Evolutionary conservation across 768 basidiomycete genomes (phyloP).

Genomic region (Pleurotus salmoneostramineus): DNA sequence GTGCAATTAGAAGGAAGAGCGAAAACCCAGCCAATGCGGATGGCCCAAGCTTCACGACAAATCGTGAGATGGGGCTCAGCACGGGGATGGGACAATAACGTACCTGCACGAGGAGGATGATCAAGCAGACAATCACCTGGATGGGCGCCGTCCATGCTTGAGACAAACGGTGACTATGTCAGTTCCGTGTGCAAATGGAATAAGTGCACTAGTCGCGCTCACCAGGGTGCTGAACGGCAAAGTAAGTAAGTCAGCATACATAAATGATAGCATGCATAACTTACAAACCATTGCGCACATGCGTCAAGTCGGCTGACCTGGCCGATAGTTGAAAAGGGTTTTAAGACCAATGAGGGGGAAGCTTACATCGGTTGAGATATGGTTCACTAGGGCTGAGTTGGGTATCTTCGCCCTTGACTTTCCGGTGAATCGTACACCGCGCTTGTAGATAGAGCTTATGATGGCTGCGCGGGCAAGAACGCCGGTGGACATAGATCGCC

Average conservation of each 20-base stretch:
- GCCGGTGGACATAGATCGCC: constrained; percentile 64
- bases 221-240: constrained; percentile 35
- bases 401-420: constrained; percentile 60
- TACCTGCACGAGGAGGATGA: constrained; percentile 57
- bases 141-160: constrained; percentile 68
- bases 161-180: neutral
- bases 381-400: constrained; percentile 58
- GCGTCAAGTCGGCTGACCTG: constrained; percentile 55
- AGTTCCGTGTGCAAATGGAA: no score
- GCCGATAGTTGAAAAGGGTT: neutral
- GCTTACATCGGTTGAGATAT: constrained; percentile 63
- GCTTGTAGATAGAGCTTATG: constrained; percentile 68
- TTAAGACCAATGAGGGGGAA: neutral
- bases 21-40: constrained; percentile 70
- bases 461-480: constrained; percentile 62
- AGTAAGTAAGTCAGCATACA: neutral
- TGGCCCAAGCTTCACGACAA: constrained; percentile 48
- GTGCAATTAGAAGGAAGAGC: constrained; percentile 58
- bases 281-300: constrained; percentile 71
- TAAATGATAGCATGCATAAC: constrained; percentile 18
- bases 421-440: constrained; percentile 60
- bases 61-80: neutral
- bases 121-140: constrained; percentile 55
- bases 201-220: constrained; percentile 1
- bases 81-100: neutral